These are phyloP conservation scores for Bipolaris bicolor DNA, from an alignment of 2,329 filamentous ascomycete species.

Conservation along the genomic window DNA sequence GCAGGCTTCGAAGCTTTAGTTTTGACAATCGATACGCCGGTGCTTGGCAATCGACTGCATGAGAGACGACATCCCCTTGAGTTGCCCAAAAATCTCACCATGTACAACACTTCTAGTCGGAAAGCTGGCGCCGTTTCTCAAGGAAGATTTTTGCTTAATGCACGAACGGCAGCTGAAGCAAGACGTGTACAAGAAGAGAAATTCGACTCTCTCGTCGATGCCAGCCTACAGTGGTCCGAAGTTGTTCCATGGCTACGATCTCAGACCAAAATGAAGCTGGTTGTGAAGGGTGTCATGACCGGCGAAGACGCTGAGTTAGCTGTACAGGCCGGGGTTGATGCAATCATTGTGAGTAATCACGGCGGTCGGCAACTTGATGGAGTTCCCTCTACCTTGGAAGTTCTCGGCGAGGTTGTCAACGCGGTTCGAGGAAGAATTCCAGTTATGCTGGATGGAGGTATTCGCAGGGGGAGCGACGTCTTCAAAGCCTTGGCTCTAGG, in stretches of 20 bases:
- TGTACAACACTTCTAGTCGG: too few relatives aligned
- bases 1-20: slow-evolving; percentile 35
- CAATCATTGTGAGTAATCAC: slow-evolving; percentile 59
- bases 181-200: too few relatives aligned
- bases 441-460: slow-evolving; percentile 86
- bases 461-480: slow-evolving; percentile 88
- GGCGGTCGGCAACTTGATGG: slow-evolving; percentile 59
- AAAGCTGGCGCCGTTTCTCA: too few relatives aligned
- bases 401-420: slow-evolving; percentile 61
- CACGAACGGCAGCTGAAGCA: too few relatives aligned
- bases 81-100: slow-evolving; percentile 27
- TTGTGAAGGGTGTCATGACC: slow-evolving; percentile 55
- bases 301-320: slow-evolving; percentile 53
- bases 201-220: too few relatives aligned
- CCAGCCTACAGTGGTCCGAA: too few relatives aligned
- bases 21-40: slow-evolving; percentile 35
- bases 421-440: slow-evolving; percentile 62
- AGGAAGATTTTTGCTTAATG: neutral
- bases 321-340: slow-evolving; percentile 51
- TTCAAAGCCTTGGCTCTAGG: slow-evolving; percentile 93
- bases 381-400: slow-evolving; percentile 48
- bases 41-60: slow-evolving; percentile 29
- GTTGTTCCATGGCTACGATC: slow-evolving; percentile 23
- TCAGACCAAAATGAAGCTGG: slow-evolving; percentile 33
- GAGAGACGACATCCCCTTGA: slow-evolving; percentile 39